Percentiles rank a stretch among this genome's conserved stretches.
phyloP scores from a whole-genome alignment of 129 eudicot genomes.

The Lactuca saligna region DNA sequence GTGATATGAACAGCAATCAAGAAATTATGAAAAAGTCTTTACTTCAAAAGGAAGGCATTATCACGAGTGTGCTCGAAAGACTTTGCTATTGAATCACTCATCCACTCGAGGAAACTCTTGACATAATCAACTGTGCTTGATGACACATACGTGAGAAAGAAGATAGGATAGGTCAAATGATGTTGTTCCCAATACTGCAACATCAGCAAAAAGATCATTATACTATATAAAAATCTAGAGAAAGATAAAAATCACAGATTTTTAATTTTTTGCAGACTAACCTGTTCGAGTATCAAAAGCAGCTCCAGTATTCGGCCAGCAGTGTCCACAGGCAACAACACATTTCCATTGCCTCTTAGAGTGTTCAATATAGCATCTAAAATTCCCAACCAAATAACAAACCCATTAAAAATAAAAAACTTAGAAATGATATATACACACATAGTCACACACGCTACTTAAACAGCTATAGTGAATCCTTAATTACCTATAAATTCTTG shows the following conservation, averaged over 20 bases:
- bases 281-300: constrained; percentile 89
- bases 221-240: background rate
- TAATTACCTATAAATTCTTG: constrained; percentile 91
- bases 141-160: constrained; percentile 85
- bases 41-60: constrained; percentile 87
- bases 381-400: background rate
- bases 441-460: background rate
- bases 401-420: background rate
- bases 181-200: constrained; percentile 92
- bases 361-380: constrained; percentile 74
- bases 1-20: background rate
- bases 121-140: constrained; percentile 91
- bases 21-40: constrained; percentile 33
- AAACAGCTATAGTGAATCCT: background rate
- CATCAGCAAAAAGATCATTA: constrained; percentile 3
- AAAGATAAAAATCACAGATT: background rate
- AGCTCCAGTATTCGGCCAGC: constrained; percentile 94
- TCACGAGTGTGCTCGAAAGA: constrained; percentile 96
- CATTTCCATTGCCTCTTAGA: constrained; percentile 69
- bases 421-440: background rate
- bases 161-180: constrained; percentile 85
- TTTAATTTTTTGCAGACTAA: constrained; percentile 16
- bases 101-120: constrained; percentile 97
- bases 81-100: constrained; percentile 95
- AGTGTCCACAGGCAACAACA: constrained; percentile 87